phyloP scores from a whole-genome alignment of 441 rosid genomes.

The Populus tomentosa region DNA sequence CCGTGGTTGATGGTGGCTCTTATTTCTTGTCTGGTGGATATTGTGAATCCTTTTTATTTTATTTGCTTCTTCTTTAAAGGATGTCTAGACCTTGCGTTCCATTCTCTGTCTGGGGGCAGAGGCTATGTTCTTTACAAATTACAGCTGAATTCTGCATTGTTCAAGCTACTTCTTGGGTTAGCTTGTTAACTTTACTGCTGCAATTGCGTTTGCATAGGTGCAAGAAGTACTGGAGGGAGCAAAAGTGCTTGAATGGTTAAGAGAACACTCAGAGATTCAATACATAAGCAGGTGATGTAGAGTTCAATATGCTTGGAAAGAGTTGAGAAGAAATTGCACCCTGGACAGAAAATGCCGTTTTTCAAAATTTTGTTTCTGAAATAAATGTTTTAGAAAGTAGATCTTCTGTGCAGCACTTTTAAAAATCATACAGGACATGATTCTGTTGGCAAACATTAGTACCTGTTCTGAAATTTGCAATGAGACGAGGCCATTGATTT shows the following conservation, averaged over 20 bases:
- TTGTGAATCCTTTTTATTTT: too few relatives aligned
- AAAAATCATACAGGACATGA: neutral
- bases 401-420: neutral
- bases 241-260: slow-evolving; percentile 93
- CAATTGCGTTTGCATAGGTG: slow-evolving; percentile 38
- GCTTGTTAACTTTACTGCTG: too few relatives aligned
- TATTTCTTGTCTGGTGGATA: too few relatives aligned
- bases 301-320: neutral
- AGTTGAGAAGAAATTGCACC: neutral
- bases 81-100: too few relatives aligned
- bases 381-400: neutral
- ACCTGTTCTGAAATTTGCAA: neutral
- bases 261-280: slow-evolving; percentile 64
- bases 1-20: too few relatives aligned
- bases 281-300: slow-evolving; percentile 52
- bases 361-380: slow-evolving; percentile 2
- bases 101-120: too few relatives aligned
- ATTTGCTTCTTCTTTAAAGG: too few relatives aligned
- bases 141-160: too few relatives aligned
- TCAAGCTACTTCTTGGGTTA: too few relatives aligned
- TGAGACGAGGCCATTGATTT: neutral
- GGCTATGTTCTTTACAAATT: too few relatives aligned
- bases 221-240: slow-evolving; percentile 92
- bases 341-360: neutral
- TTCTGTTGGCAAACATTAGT: neutral